Evolutionary conservation across 1,284 basidiomycete species (phyloP).

Genomic region (Agaricales sp.): DNA sequence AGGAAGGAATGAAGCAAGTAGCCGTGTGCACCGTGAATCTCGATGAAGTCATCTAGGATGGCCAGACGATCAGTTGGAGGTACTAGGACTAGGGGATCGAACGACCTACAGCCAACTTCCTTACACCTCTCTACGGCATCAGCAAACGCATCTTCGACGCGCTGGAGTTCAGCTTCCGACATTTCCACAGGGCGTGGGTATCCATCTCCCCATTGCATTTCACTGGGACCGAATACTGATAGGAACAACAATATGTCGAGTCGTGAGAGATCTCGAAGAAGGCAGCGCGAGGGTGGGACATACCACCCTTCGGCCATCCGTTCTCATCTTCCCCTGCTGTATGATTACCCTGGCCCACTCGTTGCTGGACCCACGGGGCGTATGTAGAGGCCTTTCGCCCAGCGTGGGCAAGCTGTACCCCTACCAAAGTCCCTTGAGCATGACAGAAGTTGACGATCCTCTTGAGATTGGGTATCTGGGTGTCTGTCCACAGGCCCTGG

Average conservation of each 20-base stretch:
- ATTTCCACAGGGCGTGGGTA: conserved; percentile 47
- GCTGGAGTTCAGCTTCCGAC: conserved; percentile 40
- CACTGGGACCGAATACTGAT: conserved; percentile 30
- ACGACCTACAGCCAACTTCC: conserved; percentile 46
- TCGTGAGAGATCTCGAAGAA: conserved; percentile 7
- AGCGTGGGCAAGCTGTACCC: conserved; percentile 71
- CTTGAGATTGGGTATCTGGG: conserved; percentile 54
- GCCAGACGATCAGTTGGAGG: conserved; percentile 8
- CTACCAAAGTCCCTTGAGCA: conserved; percentile 50
- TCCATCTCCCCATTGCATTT: conserved; percentile 33
- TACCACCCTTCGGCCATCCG: conserved; percentile 56
- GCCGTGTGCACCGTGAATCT: conserved; percentile 66
- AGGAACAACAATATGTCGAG: conserved; percentile 8
- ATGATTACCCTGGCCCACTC: conserved; percentile 15
- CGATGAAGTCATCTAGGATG: conserved; percentile 67
- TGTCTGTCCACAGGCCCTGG: conserved; percentile 64
- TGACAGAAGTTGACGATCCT: conserved; percentile 62
- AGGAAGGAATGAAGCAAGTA: conserved; percentile 56
- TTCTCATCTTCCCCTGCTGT: conserved; percentile 28
- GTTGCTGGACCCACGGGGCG: conserved; percentile 47
- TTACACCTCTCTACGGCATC: conserved; percentile 54
- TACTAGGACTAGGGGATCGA: conserved; percentile 4
- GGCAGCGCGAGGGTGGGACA: conserved; percentile 7
- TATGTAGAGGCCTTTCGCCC: conserved; percentile 63
- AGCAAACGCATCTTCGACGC: conserved; percentile 56